Conservation (phyloP, 257 asterid genomes). For the Galeopsis tetrahit region DNA sequence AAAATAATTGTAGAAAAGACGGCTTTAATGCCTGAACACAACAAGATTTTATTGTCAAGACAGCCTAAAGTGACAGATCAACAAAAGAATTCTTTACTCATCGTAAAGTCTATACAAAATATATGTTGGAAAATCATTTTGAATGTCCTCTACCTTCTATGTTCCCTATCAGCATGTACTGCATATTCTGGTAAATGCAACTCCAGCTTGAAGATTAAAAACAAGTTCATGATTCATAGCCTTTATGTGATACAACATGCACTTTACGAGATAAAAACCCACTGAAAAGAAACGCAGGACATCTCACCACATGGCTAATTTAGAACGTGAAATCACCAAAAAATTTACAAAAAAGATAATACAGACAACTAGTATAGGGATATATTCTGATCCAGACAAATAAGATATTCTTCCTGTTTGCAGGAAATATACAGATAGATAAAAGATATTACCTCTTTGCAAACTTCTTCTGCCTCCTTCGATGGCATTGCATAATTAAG, state of each 20-base stretch:
- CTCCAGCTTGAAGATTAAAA: background rate
- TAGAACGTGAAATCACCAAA: background rate
- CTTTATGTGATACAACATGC: constrained; percentile 4
- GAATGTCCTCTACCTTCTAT: background rate
- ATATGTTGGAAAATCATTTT: too few relatives aligned
- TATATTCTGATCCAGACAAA: too few relatives aligned
- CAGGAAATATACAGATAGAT: background rate
- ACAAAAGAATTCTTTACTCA: too few relatives aligned
- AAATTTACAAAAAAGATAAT: background rate
- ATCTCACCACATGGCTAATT: background rate
- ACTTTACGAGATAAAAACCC: background rate
- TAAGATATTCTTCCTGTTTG: too few relatives aligned
- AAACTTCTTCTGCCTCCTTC: constrained; percentile 94
- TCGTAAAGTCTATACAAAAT: too few relatives aligned
- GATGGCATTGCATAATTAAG: constrained; percentile 95
- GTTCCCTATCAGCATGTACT: background rate
- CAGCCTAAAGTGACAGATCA: too few relatives aligned
- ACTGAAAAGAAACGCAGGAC: background rate
- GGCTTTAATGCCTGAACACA: too few relatives aligned
- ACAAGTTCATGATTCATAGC: background rate
- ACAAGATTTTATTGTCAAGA: too few relatives aligned
- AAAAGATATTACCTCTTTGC: constrained; percentile 57
- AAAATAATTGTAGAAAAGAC: too few relatives aligned
- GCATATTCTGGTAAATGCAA: background rate
- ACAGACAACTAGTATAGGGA: background rate